phyloP scores from a whole-genome alignment of 257 asterid genomes.

The Eustoma russellianum region DNA sequence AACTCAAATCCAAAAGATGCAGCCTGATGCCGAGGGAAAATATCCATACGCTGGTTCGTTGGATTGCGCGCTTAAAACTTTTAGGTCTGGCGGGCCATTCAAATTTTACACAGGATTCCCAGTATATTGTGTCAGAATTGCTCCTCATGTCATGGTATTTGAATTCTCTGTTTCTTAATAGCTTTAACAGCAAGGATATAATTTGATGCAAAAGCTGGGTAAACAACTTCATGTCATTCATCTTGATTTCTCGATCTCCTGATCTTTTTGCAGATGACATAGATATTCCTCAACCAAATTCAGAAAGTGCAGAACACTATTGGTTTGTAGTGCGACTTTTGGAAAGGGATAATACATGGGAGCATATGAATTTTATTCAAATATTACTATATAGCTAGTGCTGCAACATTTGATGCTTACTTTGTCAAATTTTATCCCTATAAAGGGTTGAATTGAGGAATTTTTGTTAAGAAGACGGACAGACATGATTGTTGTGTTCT shows the following conservation, averaged over 20 bases:
- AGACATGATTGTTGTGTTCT: too few relatives aligned
- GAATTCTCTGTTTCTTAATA: slow-evolving; percentile 5
- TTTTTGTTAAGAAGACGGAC: too few relatives aligned
- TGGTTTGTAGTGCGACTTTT: slow-evolving; percentile 40
- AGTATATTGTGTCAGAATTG: slow-evolving; percentile 85
- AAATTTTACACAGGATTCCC: slow-evolving; percentile 94
- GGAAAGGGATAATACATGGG: slow-evolving; percentile 3
- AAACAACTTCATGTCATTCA: too few relatives aligned
- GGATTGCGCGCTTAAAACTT: slow-evolving; percentile 69
- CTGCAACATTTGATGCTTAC: slow-evolving; percentile 10
- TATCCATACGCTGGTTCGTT: slow-evolving; percentile 78
- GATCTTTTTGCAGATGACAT: slow-evolving; percentile 63
- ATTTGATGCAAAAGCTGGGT: too few relatives aligned
- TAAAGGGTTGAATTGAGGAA: slow-evolving; percentile 7
- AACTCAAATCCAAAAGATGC: slow-evolving; percentile 97
- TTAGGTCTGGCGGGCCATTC: slow-evolving; percentile 73
- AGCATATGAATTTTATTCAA: slow-evolving; percentile 16
- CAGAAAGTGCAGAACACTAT: slow-evolving; percentile 48
- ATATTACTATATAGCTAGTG: slow-evolving; percentile 18
- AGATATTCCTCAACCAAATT: slow-evolving; percentile 92
- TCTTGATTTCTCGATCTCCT: background rate
- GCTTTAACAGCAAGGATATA: too few relatives aligned
- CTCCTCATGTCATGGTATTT: slow-evolving; percentile 97
- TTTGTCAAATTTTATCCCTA: slow-evolving; percentile 7
- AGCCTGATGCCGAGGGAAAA: slow-evolving; percentile 80